Conservation (phyloP, 257 asterid species). For the Gardenia jasminoides region DNA sequence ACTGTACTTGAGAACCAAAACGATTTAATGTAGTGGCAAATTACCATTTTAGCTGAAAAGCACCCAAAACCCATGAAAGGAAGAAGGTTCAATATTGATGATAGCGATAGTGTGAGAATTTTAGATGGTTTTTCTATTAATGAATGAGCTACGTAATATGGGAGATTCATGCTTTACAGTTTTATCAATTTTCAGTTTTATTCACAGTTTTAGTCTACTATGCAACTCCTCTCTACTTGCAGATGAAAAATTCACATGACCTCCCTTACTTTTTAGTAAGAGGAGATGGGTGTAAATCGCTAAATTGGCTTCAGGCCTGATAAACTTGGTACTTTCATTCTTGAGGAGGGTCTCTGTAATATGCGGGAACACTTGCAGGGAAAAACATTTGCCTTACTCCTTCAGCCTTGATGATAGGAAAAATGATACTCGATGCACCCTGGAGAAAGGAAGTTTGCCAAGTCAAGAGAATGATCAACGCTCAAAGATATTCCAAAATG, state of each 20-base stretch:
- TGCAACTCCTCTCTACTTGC: neutral
- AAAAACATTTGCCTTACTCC: constrained; percentile 49
- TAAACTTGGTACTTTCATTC: constrained; percentile 6
- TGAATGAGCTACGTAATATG: neutral
- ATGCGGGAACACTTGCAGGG: constrained; percentile 40
- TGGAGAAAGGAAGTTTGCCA: neutral
- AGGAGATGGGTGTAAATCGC: neutral
- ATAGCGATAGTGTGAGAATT: neutral
- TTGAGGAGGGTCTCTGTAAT: constrained; percentile 36
- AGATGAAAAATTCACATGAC: neutral
- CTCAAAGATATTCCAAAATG: neutral
- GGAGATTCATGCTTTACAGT: neutral
- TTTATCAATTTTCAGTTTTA: too few relatives aligned
- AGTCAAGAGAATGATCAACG: neutral
- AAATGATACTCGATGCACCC: constrained; percentile 45
- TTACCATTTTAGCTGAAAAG: neutral
- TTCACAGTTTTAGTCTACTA: neutral
- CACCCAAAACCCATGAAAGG: neutral
- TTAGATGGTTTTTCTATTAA: neutral
- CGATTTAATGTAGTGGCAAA: neutral
- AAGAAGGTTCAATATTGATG: neutral
- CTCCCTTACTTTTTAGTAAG: neutral
- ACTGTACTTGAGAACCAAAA: too few relatives aligned
- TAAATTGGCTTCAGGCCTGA: neutral
- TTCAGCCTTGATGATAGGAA: constrained; percentile 48